Conservation (phyloP, 805 yeast species). For the Crinitomyces ghanaensis region DNA sequence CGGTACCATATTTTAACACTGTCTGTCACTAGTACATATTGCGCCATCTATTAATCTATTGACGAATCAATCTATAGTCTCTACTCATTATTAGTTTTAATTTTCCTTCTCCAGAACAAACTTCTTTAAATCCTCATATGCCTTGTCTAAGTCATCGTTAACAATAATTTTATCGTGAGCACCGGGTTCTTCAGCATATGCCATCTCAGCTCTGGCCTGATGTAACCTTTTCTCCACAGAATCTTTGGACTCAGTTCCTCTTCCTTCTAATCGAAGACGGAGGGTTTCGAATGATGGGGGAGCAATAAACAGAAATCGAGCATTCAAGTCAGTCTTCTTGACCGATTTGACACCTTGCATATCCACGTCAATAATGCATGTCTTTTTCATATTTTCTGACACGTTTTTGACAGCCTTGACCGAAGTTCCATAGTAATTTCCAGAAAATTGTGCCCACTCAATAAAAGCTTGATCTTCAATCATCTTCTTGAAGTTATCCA, state of each 20-base stretch:
- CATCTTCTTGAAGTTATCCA: conserved; percentile 65
- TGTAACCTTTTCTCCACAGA: conserved; percentile 70
- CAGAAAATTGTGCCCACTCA: conserved; percentile 97
- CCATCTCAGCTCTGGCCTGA: conserved; percentile 85
- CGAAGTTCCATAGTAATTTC: conserved; percentile 94
- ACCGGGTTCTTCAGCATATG: conserved; percentile 68
- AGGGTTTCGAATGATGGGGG: conserved; percentile 86
- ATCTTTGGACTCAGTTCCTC: conserved; percentile 94
- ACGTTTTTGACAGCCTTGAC: conserved; percentile 75
- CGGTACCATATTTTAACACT: too few relatives aligned
- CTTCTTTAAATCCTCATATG: conserved; percentile 68
- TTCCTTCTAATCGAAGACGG: conserved; percentile 60
- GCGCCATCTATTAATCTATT: too few relatives aligned
- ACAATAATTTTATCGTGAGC: conserved; percentile 85
- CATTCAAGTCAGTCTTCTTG: conserved; percentile 69
- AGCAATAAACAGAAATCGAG: conserved; percentile 75
- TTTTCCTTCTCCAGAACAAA: conserved; percentile 33
- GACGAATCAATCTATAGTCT: too few relatives aligned
- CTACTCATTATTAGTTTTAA: neutral
- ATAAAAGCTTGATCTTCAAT: conserved; percentile 69
- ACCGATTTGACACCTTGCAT: conserved; percentile 98
- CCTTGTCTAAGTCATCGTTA: conserved; percentile 84
- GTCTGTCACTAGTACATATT: too few relatives aligned
- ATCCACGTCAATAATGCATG: conserved; percentile 91
- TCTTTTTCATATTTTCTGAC: conserved; percentile 42